Evolutionary conservation across 441 rosid species (phyloP).

Genomic region (Populus hybrid): DNA sequence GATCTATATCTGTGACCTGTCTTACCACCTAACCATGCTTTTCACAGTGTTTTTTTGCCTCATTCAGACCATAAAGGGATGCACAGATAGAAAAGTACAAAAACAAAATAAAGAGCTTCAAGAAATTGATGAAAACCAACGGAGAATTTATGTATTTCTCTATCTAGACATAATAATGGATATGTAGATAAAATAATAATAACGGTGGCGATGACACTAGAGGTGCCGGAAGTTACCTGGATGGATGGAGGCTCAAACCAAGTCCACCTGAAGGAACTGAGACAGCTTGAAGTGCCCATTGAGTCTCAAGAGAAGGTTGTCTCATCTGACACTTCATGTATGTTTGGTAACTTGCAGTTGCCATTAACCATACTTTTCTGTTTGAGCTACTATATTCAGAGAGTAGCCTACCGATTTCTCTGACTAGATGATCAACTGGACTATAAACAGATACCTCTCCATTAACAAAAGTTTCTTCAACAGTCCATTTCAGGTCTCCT

Average conservation of each 20-base stretch:
- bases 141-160: slow-evolving; percentile 9
- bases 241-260: slow-evolving; percentile 63
- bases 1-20: slow-evolving; percentile 23
- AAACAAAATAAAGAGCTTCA: slow-evolving; percentile 5
- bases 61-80: slow-evolving; percentile 37
- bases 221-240: slow-evolving; percentile 43
- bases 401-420: slow-evolving; percentile 55
- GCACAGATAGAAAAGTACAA: slow-evolving; percentile 20
- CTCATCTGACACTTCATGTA: slow-evolving; percentile 80
- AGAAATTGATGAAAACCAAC: slow-evolving; percentile 4
- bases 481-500: slow-evolving; percentile 78
- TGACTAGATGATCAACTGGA: slow-evolving; percentile 62
- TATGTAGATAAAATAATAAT: neutral
- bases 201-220: neutral
- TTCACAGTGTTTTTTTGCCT: slow-evolving; percentile 39
- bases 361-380: slow-evolving; percentile 64
- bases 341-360: slow-evolving; percentile 70
- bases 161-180: neutral
- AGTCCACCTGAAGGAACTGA: slow-evolving; percentile 84
- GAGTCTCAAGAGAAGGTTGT: slow-evolving; percentile 74
- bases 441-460: slow-evolving; percentile 33
- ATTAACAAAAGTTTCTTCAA: slow-evolving; percentile 15
- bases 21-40: slow-evolving; percentile 30
- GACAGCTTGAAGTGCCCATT: slow-evolving; percentile 80
- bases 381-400: slow-evolving; percentile 36